These are phyloP conservation scores for Sporisorium scitamineum DNA, from an alignment of 1,284 basidiomycete genomes.

Conservation along the genomic window DNA sequence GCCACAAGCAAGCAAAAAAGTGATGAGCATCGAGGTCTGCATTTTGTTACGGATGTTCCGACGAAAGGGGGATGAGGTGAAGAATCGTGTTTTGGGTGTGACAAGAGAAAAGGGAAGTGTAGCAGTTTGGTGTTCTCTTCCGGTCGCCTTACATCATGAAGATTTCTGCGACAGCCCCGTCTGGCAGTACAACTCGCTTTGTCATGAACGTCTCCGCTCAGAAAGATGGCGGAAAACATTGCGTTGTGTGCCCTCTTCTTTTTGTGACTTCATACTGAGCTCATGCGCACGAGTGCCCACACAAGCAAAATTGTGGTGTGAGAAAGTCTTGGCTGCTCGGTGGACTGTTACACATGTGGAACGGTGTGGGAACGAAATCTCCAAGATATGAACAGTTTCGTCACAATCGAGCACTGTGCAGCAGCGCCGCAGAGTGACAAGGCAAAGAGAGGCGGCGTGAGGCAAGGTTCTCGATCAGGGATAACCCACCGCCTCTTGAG, in stretches of 20 bases:
- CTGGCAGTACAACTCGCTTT: not conserved
- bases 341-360: too few relatives aligned
- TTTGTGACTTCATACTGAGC: not conserved
- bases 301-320: not conserved
- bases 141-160: not conserved
- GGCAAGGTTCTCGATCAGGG: not conserved
- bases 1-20: conserved; percentile 2
- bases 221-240: not conserved
- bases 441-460: not conserved
- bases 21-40: not conserved
- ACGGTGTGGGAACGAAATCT: not conserved
- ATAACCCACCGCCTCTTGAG: not conserved
- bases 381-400: not conserved
- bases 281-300: not conserved
- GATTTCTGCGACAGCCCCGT: not conserved
- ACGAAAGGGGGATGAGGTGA: not conserved
- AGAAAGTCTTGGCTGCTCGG: not conserved
- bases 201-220: not conserved
- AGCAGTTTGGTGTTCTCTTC: not conserved
- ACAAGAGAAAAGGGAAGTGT: not conserved
- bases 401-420: not conserved
- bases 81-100: not conserved
- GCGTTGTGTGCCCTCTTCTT: not conserved
- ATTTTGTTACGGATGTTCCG: conserved; percentile 13
- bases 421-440: not conserved